Percentiles rank a stretch among this genome's conserved stretches.
phyloP scores from a whole-genome alignment of 257 asterid genomes.

The Ilex asprella region DNA sequence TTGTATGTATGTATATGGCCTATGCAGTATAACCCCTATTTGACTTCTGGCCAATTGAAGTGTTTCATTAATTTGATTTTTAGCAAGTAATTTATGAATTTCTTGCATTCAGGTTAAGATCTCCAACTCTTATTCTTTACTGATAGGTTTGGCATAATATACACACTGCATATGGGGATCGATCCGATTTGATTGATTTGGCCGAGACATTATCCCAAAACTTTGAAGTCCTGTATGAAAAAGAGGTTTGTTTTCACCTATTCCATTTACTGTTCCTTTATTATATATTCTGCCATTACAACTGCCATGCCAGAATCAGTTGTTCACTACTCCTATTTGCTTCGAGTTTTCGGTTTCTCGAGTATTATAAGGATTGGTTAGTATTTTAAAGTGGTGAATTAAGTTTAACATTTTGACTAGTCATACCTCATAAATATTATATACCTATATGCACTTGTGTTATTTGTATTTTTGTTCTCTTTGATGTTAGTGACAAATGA shows the following conservation, averaged over 20 bases:
- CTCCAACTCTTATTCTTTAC: slow-evolving; percentile 15
- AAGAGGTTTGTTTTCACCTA: slow-evolving; percentile 49
- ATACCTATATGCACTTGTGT: too few species aligned
- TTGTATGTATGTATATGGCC: too few species aligned
- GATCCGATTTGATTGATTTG: slow-evolving; percentile 50
- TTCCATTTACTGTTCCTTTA: too few species aligned
- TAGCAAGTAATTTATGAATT: too few species aligned
- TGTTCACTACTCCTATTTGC: neutral
- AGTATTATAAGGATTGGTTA: too few species aligned
- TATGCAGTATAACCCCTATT: too few species aligned
- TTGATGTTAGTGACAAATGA: too few species aligned
- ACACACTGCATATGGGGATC: slow-evolving; percentile 61
- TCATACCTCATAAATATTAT: too few species aligned
- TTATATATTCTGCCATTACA: neutral
- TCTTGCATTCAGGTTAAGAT: neutral
- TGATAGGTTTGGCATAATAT: slow-evolving; percentile 75
- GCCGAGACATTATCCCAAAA: slow-evolving; percentile 58
- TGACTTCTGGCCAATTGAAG: too few species aligned
- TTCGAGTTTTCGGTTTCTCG: neutral
- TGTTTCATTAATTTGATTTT: too few species aligned
- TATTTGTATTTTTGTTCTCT: too few species aligned
- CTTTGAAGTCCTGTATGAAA: slow-evolving; percentile 68
- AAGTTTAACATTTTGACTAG: neutral
- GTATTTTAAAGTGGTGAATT: too few species aligned
- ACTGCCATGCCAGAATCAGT: neutral